Evolutionary conservation across 192 early-diverging fungal species (phyloP).

Genomic region (Powellomyces hirtus): DNA sequence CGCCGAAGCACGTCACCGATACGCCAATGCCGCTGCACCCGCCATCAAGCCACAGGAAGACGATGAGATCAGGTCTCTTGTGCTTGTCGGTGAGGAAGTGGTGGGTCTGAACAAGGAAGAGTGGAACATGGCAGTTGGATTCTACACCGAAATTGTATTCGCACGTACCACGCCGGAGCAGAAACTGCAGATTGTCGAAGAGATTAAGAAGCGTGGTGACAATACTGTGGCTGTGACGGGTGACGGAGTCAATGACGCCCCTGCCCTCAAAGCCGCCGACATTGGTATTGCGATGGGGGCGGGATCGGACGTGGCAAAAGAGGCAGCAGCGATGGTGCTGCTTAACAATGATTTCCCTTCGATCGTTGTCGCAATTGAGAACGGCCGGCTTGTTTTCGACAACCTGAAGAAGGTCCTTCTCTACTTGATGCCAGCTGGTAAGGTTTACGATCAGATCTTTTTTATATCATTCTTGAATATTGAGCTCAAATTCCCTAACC

Average conservation of each 20-base stretch:
- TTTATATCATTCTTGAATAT: neutral
- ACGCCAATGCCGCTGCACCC: neutral
- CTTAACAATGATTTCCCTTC: slow-evolving; percentile 66
- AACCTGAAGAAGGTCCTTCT: slow-evolving; percentile 86
- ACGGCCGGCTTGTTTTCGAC: slow-evolving; percentile 80
- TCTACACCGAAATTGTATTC: slow-evolving; percentile 82
- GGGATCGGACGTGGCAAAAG: slow-evolving; percentile 67
- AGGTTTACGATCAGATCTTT: no score
- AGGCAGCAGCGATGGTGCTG: slow-evolving; percentile 47
- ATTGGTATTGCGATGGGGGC: slow-evolving; percentile 85
- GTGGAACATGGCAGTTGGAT: slow-evolving; percentile 66
- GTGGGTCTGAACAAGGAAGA: slow-evolving; percentile 33
- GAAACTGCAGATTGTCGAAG: slow-evolving; percentile 68
- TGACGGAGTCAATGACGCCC: slow-evolving; percentile 90
- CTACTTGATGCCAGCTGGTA: slow-evolving; percentile 79
- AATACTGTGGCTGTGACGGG: slow-evolving; percentile 86
- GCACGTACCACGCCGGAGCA: slow-evolving; percentile 87
- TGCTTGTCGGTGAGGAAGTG: neutral
- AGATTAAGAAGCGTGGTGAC: slow-evolving; percentile 59
- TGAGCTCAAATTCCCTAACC: neutral
- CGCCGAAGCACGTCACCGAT: neutral
- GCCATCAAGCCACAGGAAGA: neutral
- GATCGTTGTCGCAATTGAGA: slow-evolving; percentile 69
- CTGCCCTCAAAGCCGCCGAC: slow-evolving; percentile 87
- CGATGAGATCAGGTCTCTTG: neutral